Conservation (phyloP, 179 eudicot species). For the Corrigiola litoralis region DNA sequence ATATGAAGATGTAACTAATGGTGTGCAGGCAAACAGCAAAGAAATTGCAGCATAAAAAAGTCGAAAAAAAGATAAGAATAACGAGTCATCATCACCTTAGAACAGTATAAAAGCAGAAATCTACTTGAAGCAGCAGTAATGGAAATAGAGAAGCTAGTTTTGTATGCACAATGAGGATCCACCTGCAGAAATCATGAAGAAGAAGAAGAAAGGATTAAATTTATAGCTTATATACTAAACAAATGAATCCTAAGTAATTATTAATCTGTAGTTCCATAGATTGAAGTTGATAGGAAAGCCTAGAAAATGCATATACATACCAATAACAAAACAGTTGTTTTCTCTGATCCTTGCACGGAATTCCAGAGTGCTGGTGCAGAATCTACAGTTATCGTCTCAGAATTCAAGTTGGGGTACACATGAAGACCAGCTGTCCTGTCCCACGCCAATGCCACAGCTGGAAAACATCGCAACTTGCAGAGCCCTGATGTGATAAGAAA, state of each 20-base stretch:
- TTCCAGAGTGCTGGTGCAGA: conserved; percentile 93
- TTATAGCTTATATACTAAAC: background rate
- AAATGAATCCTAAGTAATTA: no score
- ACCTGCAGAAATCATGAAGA: conserved; percentile 43
- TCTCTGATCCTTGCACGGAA: conserved; percentile 67
- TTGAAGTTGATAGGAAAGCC: conserved; percentile 7
- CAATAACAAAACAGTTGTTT: conserved; percentile 71
- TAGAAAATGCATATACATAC: conserved; percentile 32
- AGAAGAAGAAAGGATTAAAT: background rate
- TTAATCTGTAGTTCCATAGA: background rate
- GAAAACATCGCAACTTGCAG: conserved; percentile 95
- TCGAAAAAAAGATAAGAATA: background rate
- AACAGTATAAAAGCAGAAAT: conserved; percentile 72
- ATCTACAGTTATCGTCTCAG: conserved; percentile 68
- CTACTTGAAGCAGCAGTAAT: conserved; percentile 65
- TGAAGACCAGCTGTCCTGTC: conserved; percentile 83
- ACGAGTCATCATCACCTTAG: conserved; percentile 58
- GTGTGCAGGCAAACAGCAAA: background rate
- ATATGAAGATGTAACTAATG: no score
- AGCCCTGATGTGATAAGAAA: conserved; percentile 47
- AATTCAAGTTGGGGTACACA: conserved; percentile 70
- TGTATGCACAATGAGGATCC: conserved; percentile 96
- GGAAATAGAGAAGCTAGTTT: conserved; percentile 55
- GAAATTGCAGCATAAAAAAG: background rate
- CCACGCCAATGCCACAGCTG: conserved; percentile 98